Evolutionary conservation across 805 yeast genomes (phyloP).

Genomic region (Wickerhamiella occidentalis): DNA sequence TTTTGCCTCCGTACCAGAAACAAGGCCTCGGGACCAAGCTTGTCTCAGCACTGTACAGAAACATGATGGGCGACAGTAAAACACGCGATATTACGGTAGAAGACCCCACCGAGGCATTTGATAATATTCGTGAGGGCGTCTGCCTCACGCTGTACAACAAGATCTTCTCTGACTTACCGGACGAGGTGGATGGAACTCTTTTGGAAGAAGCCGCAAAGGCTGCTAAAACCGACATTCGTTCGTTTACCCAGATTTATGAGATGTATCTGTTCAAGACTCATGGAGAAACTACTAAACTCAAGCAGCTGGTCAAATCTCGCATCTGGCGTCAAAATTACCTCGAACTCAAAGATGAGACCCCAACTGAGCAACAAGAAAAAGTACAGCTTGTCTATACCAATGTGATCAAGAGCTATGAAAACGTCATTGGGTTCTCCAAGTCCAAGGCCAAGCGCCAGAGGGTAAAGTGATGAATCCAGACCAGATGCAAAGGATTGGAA

Average conservation of each 20-base stretch:
- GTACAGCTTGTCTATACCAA: constrained; percentile 53
- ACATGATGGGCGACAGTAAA: constrained; percentile 41
- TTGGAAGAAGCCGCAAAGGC: constrained; percentile 28
- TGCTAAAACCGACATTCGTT: constrained; percentile 62
- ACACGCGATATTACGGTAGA: constrained; percentile 75
- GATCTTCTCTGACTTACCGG: constrained; percentile 20
- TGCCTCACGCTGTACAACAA: constrained; percentile 39
- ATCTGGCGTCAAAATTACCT: constrained; percentile 70
- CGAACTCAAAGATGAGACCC: constrained; percentile 56
- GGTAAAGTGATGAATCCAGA: neutral
- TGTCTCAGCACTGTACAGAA: constrained; percentile 42
- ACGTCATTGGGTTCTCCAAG: neutral
- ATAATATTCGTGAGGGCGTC: constrained; percentile 73
- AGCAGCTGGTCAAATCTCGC: constrained; percentile 61
- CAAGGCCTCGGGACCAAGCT: constrained; percentile 52
- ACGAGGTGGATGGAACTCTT: constrained; percentile 29
- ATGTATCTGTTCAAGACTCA: constrained; percentile 45
- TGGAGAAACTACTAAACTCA: constrained; percentile 23
- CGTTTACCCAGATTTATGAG: constrained; percentile 64
- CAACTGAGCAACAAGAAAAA: constrained; percentile 61
- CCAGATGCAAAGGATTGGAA: too few relatives aligned
- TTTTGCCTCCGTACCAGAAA: constrained; percentile 76
- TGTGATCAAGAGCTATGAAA: constrained; percentile 12
- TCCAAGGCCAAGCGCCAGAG: neutral
- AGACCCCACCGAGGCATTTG: constrained; percentile 89